phyloP scores from a whole-genome alignment of 768 basidiomycete genomes.

The Auricularia auricula-judae region DNA sequence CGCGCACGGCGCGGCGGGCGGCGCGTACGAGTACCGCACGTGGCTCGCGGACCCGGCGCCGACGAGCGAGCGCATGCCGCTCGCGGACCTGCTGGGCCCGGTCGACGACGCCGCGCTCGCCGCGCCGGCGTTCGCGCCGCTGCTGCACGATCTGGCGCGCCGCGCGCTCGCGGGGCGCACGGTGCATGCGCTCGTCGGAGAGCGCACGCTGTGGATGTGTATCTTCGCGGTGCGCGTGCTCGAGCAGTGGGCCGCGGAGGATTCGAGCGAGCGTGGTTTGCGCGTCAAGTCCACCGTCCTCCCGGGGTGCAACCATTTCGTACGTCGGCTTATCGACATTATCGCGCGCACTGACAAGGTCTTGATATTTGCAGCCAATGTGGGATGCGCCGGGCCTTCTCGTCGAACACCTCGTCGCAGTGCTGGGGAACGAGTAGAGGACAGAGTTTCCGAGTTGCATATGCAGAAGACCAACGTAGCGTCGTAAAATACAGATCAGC shows the following conservation, averaged over 20 bases:
- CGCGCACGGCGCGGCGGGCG: neutral
- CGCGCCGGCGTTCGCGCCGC: neutral
- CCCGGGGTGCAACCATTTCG: no score
- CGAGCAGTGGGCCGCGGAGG: neutral
- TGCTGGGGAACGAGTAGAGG: no score
- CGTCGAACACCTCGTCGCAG: no score
- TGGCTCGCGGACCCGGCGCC: neutral
- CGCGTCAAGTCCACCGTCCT: no score
- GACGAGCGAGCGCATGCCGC: neutral
- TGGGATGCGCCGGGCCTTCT: no score
- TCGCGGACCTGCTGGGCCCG: neutral
- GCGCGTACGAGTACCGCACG: neutral
- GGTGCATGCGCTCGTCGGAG: neutral
- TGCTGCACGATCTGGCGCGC: neutral
- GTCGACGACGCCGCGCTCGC: neutral
- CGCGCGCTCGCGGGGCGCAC: neutral
- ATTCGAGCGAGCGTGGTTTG: no score
- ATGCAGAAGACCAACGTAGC: no score
- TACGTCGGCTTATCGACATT: no score
- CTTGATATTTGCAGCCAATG: no score
- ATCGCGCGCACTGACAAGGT: no score
- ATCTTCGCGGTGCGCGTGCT: neutral
- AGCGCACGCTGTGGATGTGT: neutral
- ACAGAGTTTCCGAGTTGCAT: no score
- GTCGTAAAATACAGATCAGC: constrained; percentile 15